phyloP scores from a whole-genome alignment of 805 yeast species.

The Ogataea philodendri region DNA sequence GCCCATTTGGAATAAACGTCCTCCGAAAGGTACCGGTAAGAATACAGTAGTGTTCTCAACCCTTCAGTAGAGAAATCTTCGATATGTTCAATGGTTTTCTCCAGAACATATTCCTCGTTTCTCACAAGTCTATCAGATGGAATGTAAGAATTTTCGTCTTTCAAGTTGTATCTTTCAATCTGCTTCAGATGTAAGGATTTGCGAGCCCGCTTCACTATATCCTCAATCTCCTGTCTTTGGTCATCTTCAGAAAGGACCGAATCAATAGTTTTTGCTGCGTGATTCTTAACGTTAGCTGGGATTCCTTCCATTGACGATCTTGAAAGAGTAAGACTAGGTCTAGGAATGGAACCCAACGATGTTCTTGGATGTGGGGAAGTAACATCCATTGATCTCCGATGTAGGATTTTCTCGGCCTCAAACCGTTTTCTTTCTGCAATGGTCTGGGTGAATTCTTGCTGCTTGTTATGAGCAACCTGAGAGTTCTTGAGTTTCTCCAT shows the following conservation, averaged over 20 bases:
- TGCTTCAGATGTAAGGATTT: conserved; percentile 62
- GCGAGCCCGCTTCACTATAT: conserved; percentile 51
- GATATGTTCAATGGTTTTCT: conserved; percentile 82
- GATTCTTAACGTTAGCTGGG: conserved; percentile 1
- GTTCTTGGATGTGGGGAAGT: conserved; percentile 24
- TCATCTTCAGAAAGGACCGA: conserved; percentile 35
- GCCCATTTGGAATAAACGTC: conserved; percentile 67
- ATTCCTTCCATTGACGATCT: conserved; percentile 22
- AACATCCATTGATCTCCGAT: conserved; percentile 47
- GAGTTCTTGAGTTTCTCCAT: conserved; percentile 64
- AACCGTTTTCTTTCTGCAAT: conserved; percentile 63
- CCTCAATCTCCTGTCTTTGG: conserved; percentile 52
- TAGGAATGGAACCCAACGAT: conserved; percentile 28
- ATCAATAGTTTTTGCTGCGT: conserved; percentile 18
- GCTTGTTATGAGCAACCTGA: conserved; percentile 59
- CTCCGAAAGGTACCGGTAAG: conserved; percentile 66
- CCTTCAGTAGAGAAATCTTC: conserved; percentile 97
- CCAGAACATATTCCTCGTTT: conserved; percentile 76
- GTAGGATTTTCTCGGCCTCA: conserved; percentile 75
- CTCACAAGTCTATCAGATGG: conserved; percentile 55
- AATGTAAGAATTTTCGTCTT: conserved; percentile 39
- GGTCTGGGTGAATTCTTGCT: conserved; percentile 56
- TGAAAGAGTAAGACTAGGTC: conserved; percentile 30
- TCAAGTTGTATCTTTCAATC: conserved; percentile 44
- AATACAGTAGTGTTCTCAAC: conserved; percentile 81